phyloP scores from a whole-genome alignment of 2,329 filamentous ascomycete species.

The Monosporascus sp. region DNA sequence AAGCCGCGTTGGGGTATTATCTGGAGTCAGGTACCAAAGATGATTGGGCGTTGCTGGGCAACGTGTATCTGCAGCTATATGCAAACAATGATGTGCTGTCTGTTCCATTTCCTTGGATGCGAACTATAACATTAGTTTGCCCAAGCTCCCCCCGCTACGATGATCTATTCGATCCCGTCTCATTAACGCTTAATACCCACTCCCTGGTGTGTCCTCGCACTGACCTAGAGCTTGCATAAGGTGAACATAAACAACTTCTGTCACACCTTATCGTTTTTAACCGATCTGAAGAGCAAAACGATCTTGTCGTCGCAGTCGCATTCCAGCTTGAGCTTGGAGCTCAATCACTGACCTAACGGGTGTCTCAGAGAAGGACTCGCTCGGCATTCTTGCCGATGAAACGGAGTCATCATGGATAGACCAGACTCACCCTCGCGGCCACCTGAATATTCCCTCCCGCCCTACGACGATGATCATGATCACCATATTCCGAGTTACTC shows the following conservation, averaged over 20 bases:
- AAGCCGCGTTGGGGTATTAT: too few relatives aligned
- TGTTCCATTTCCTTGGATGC: too few relatives aligned
- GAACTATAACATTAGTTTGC: too few relatives aligned
- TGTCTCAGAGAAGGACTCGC: conserved; percentile 11
- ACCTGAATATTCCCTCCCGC: conserved; percentile 52
- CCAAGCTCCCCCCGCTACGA: too few relatives aligned
- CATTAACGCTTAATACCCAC: too few relatives aligned
- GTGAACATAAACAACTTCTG: not conserved
- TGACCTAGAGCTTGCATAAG: too few relatives aligned
- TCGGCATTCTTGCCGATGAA: conserved; percentile 16
- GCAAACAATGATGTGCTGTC: not conserved
- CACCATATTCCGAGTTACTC: conserved; percentile 38
- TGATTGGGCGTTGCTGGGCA: not conserved
- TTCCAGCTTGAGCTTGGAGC: conserved; percentile 6
- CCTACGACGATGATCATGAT: conserved; percentile 51
- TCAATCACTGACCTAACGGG: conserved; percentile 3
- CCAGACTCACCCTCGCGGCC: conserved; percentile 46
- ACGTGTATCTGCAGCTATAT: not conserved
- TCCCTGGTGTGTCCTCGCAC: too few relatives aligned
- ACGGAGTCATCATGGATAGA: conserved; percentile 38
- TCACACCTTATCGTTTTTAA: not conserved
- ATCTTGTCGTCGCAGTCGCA: conserved; percentile 1
- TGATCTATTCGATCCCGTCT: too few relatives aligned
- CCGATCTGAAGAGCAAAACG: not conserved
- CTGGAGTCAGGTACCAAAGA: too few relatives aligned